A percentile compares a stretch with the other conserved stretches of the same genome.
phyloP scores from a whole-genome alignment of 805 yeast species.

The Candida mattraensis region DNA sequence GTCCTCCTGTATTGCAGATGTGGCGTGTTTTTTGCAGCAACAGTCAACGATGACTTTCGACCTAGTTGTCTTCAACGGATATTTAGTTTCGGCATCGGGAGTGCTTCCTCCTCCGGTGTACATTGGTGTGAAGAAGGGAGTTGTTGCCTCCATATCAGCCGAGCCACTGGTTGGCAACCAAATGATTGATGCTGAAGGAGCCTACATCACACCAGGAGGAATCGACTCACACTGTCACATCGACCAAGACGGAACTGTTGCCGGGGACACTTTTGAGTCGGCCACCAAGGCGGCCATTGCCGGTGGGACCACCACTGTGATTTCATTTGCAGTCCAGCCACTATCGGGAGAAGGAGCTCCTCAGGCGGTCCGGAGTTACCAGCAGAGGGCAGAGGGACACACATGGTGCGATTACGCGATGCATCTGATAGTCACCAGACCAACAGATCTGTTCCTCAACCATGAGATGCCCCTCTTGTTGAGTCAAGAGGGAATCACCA shows the following conservation, averaged over 20 bases:
- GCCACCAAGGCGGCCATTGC: slow-evolving; percentile 46
- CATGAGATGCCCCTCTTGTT: slow-evolving; percentile 36
- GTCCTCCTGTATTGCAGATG: too few relatives aligned
- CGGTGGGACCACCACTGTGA: slow-evolving; percentile 50
- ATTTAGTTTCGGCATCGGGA: slow-evolving; percentile 32
- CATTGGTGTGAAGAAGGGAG: slow-evolving; percentile 36
- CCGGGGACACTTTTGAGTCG: slow-evolving; percentile 43
- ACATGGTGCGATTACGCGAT: slow-evolving; percentile 47
- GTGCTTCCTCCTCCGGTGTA: slow-evolving; percentile 32
- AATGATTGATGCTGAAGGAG: slow-evolving; percentile 45
- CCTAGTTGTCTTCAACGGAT: slow-evolving; percentile 33
- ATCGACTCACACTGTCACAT: slow-evolving; percentile 50
- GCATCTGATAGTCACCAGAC: slow-evolving; percentile 40
- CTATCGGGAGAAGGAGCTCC: slow-evolving; percentile 28
- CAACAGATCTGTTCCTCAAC: slow-evolving; percentile 16
- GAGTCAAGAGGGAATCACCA: slow-evolving; percentile 36
- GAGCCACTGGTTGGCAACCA: slow-evolving; percentile 13
- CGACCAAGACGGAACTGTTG: slow-evolving; percentile 40
- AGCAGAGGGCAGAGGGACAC: slow-evolving; percentile 33
- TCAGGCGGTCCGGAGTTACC: slow-evolving; percentile 21
- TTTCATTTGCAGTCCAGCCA: slow-evolving; percentile 45
- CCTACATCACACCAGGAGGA: slow-evolving; percentile 49
- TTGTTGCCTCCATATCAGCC: slow-evolving; percentile 14
- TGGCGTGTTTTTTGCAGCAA: too few relatives aligned
- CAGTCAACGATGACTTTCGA: slow-evolving; percentile 11